Evolutionary conservation across 768 basidiomycete genomes (phyloP).

Genomic region (Mycena sanguinolenta): DNA sequence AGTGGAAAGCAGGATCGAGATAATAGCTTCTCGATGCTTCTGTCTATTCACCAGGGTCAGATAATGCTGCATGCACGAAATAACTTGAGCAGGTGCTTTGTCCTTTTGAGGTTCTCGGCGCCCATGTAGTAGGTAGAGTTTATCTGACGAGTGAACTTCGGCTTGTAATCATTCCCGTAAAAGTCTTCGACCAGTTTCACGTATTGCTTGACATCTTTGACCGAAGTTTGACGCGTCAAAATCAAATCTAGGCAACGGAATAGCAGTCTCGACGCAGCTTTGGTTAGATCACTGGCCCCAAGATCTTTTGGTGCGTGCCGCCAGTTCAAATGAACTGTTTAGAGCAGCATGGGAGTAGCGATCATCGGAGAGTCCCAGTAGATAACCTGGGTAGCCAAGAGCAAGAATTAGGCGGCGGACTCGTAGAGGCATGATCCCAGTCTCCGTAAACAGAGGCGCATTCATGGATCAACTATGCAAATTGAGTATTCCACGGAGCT

Average conservation of each 20-base stretch:
- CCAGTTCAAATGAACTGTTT: slow-evolving; percentile 1
- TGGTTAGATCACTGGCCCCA: slow-evolving; percentile 6
- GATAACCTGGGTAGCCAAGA: background rate
- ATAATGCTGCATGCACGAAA: background rate
- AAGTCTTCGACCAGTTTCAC: no score
- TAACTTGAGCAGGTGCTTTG: background rate
- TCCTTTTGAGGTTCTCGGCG: background rate
- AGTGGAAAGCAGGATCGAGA: background rate
- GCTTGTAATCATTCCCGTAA: background rate
- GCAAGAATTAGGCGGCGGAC: background rate
- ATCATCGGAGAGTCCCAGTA: background rate
- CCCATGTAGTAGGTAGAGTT: background rate
- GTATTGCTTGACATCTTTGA: no score
- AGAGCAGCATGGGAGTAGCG: background rate
- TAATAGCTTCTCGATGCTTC: background rate
- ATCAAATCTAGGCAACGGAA: background rate
- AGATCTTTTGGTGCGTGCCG: background rate
- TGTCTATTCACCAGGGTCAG: background rate
- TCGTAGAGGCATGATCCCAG: slow-evolving; percentile 1
- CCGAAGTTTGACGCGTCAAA: no score
- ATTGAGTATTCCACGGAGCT: no score
- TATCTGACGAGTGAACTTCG: background rate
- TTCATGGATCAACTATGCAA: no score
- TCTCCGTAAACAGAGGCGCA: background rate
- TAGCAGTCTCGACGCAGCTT: slow-evolving; percentile 4